Base-by-base conservation (phyloP, 257 asterid genomes). In the Plectranthus barbatus region DNA sequence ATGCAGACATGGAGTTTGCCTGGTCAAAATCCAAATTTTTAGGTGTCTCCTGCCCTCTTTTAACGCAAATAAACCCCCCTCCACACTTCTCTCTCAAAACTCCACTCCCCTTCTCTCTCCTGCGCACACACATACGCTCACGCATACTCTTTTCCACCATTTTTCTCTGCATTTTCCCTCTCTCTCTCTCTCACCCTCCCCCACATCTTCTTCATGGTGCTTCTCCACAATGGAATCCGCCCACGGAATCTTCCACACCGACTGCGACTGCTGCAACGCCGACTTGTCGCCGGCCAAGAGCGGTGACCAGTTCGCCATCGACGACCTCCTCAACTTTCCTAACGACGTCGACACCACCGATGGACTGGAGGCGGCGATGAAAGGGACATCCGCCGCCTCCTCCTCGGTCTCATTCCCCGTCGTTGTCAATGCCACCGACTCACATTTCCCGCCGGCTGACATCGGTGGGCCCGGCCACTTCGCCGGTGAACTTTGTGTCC, bases 261-360 rank as follows among this genome's bases (percentile, higher is more conserved):
- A n/a, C n/a, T n/a, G 67, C 18, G 70, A 68, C 48, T 76, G 55
- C 84, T 79, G 52, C 65, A 50, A 67, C 50, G 20, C 70, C 49
- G 83, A 70, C 54, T 74, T 69, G 71, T 26, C 84, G 14, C 23
- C 66, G 0, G 91, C 67, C 1, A 79, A 87, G 66, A 75, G 55
- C 20, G 83, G 57, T 5, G 95, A 87, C 69, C 76, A 81, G 64
- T 90, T 90, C 76, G 12, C 68, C 69, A 67, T 90, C 44, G 97
- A 90, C 13, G 97, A 90, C 78, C 95, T 90, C 72, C 80, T 90
- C 19, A 83, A 87, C 78, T 71, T 72, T 59, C 93, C 97, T 13
- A 83, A 69, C 56, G 95, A 90, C 24, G 97, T 81, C 0, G 68
- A 56, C 36, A 40, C 13, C 6, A 74, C 9, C 9, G 75, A 46